Base-by-base conservation (phyloP, 768 basidiomycete genomes). In the Mycena epipterygia region DNA sequence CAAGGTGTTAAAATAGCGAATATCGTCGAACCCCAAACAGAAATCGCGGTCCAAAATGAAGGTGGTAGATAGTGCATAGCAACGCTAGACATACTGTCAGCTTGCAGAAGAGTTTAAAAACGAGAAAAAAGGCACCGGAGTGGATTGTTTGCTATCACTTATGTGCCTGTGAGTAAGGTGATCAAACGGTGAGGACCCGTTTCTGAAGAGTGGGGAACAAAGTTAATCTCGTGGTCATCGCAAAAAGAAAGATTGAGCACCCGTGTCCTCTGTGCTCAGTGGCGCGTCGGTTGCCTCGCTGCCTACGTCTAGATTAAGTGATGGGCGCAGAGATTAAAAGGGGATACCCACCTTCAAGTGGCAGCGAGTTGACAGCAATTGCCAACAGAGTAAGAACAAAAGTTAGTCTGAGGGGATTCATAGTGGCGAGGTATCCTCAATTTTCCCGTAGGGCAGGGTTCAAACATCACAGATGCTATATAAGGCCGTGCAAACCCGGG, bases 341-440 rank as follows among this genome's bases (percentile, higher is more conserved):
- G 56, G 51, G 53, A 51, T 49, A 56, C 27, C 12, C 25, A 67
- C 70, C 42, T 32, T 71, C 46, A 21, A 62, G 25, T 33, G 70
- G 64, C 53, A n/a, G 48, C 23, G 57, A 55, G 49, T 5, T 49
- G 37, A 72, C 67, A 30, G 53, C 56, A 0, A 72, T 30, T 35
- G 64, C 67, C 25, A 65, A 44, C 27, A 68, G 53, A 5, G 62
- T 56, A 42, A 71, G 48, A 35, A 66, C 44, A 41, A 62, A 55
- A 5, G 70, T 51, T 19, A 71, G 59, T 58, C 51, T 62, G 39
- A 62, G 33, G 56, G 59, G 29, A 32, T 52, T n/a, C 60, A 67
- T 35, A 46, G 33, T 21, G 56, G 29, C 25, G 16, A 5, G 42
- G 21, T 30, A n/a, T 32, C 2, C 27, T 48, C 39, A 21, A 33